Base-by-base conservation (phyloP, 805 yeast genomes). In the Debaryomyces castellii region DNA sequence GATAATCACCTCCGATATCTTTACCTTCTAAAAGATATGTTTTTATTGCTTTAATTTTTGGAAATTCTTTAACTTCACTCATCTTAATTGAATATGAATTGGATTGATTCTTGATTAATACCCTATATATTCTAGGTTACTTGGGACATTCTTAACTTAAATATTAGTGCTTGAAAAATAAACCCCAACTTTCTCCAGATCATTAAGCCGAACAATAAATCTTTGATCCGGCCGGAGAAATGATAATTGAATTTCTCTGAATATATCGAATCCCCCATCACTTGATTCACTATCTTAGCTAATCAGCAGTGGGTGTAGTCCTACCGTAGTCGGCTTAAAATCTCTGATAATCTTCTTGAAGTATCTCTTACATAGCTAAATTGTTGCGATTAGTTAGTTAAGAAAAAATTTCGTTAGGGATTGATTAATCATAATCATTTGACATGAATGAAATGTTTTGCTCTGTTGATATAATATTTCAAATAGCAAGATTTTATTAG, bases 1-100 rank as follows among this genome's bases (percentile, higher is more conserved):
- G 80, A 57, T 76, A 76, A 54, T 76, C 80, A 48, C 79, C 80
- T 45, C 80, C 80, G 43, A 71, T 63, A 39, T 78, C 79, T 51
- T 66, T 68, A 27, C 74, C 79, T 45, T 63, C 62, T 20, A 73
- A 51, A 25, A 74, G 61, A 57, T 55, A 75, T 36, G 79, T 73
- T 46, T 66, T 70, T 40, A 75, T 67, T 47, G 63, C 63, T 45
- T 65, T 71, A 54, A 75, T 75, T 44, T 58, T 70, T 45, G 80
- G 79, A 54, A 75, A 75, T 24, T 62, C 63, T 32, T 49, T 55
- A 28, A 28, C n/a, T 22, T 49, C 59, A 25, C 58, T 39, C 64
- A 60, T 61, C 5, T 14, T 30, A 30, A 14, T 11, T 16, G 12
- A 16, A 7, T 25, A 25, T 16, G 34, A 30, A 30, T 14, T 2